Percentiles rank a stretch among this genome's conserved stretches.
These are phyloP conservation scores for Secale cereale DNA, from an alignment of 176 grass and related monocot species.

Conservation along the genomic window DNA sequence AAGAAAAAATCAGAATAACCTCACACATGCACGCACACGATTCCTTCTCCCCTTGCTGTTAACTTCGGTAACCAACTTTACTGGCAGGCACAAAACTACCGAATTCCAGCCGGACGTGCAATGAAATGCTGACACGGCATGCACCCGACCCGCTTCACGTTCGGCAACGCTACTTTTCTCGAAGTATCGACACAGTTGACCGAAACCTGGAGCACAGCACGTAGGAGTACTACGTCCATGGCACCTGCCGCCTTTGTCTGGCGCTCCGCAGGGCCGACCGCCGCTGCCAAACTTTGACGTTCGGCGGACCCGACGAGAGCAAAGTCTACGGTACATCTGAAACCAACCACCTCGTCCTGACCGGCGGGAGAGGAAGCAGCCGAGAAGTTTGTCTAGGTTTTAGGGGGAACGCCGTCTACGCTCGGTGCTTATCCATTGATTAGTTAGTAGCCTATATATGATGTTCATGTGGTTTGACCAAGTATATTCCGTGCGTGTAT, in stretches of 20 bases:
- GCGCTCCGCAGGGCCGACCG: background rate
- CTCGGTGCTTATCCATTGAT: background rate
- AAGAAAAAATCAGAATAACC: too few relatives aligned
- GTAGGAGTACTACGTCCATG: background rate
- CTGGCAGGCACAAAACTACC: background rate
- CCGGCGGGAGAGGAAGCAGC: constrained; percentile 30
- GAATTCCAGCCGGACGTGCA: background rate
- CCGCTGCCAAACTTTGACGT: constrained; percentile 38
- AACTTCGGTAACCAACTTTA: background rate
- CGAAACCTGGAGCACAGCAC: background rate
- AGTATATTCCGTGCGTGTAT: background rate
- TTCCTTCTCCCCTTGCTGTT: background rate
- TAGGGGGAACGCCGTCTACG: background rate
- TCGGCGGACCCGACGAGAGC: background rate
- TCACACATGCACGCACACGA: too few relatives aligned
- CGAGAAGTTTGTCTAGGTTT: constrained; percentile 25
- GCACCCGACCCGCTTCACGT: background rate
- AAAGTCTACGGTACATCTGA: background rate
- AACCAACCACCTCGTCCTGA: constrained; percentile 6
- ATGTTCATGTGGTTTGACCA: constrained; percentile 7
- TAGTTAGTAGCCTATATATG: background rate
- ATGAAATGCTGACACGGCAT: background rate
- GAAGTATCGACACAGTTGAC: background rate
- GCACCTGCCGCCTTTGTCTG: background rate
- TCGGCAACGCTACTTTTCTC: background rate